These are phyloP conservation scores for Elaeis guineensis DNA, from an alignment of 176 grass and related monocot species.

Conservation along the genomic window DNA sequence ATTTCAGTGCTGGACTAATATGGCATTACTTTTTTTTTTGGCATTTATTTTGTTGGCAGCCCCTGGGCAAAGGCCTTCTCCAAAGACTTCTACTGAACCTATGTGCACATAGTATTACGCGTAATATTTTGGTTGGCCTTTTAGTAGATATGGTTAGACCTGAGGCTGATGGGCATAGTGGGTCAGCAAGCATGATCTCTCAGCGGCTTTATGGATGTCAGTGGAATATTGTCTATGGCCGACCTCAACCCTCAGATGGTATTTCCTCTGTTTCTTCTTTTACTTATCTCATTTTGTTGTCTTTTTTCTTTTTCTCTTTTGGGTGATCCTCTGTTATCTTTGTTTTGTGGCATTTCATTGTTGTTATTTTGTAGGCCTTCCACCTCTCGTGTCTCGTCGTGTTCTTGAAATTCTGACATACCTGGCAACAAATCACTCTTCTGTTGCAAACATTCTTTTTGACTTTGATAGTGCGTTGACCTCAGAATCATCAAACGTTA, in stretches of 20 bases:
- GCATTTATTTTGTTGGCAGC: conserved; percentile 29
- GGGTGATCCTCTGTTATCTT: conserved; percentile 5
- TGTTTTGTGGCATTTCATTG: neutral
- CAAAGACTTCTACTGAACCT: conserved; percentile 73
- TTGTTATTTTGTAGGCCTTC: conserved; percentile 46
- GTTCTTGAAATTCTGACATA: conserved; percentile 68
- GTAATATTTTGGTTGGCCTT: conserved; percentile 50
- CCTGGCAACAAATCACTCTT: conserved; percentile 55
- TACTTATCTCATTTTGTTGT: conserved; percentile 8
- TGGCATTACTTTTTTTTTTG: neutral
- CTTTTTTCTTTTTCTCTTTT: neutral
- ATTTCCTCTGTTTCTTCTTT: conserved; percentile 11
- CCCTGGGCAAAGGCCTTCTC: conserved; percentile 81
- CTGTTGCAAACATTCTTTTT: conserved; percentile 46
- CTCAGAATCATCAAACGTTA: conserved; percentile 12
- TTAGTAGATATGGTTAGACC: conserved; percentile 58
- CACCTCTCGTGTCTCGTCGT: conserved; percentile 50
- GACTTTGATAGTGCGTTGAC: conserved; percentile 27
- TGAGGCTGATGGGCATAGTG: conserved; percentile 45
- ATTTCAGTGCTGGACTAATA: too few relatives aligned
- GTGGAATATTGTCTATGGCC: conserved; percentile 68
- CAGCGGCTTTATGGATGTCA: conserved; percentile 74
- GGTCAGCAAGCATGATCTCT: conserved; percentile 16
- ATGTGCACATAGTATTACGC: conserved; percentile 57
- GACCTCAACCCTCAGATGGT: conserved; percentile 49